phyloP scores from a whole-genome alignment of 352 stramenopile species.

The Globisporangium viniferum region DNA sequence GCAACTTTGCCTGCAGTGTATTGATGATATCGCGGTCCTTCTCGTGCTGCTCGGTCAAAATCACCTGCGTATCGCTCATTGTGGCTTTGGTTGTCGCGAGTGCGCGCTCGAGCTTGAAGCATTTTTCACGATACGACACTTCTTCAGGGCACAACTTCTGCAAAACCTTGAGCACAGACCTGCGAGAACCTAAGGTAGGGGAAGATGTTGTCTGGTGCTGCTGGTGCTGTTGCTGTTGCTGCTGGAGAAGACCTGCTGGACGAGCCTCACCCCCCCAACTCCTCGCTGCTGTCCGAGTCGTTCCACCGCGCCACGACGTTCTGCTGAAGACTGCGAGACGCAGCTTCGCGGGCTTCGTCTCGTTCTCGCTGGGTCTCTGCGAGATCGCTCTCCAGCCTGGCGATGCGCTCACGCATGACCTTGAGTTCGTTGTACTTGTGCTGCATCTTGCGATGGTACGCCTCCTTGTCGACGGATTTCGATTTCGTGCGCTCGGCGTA shows the following conservation, averaged over 20 bases:
- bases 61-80: conserved; percentile 28
- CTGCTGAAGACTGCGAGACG: conserved; percentile 14
- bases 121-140: conserved; percentile 43
- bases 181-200: background rate
- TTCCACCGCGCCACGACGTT: background rate
- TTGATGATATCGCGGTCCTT: conserved; percentile 33
- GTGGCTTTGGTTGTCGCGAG: conserved; percentile 40
- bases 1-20: conserved; percentile 42
- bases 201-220: background rate
- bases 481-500: conserved; percentile 48
- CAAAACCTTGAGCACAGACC: conserved; percentile 5
- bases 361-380: conserved; percentile 28
- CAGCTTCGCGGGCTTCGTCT: conserved; percentile 27
- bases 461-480: conserved; percentile 39
- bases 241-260: background rate
- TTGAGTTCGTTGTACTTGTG: conserved; percentile 63
- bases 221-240: background rate
- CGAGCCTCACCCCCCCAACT: background rate
- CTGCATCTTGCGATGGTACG: conserved; percentile 76
- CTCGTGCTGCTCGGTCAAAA: conserved; percentile 27
- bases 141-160: conserved; percentile 28
- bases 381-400: conserved; percentile 44
- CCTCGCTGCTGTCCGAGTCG: conserved; percentile 14
- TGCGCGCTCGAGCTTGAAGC: conserved; percentile 52
- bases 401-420: conserved; percentile 46